phyloP scores from a whole-genome alignment of 2,329 filamentous ascomycete species.

The Cadophora sp. region DNA sequence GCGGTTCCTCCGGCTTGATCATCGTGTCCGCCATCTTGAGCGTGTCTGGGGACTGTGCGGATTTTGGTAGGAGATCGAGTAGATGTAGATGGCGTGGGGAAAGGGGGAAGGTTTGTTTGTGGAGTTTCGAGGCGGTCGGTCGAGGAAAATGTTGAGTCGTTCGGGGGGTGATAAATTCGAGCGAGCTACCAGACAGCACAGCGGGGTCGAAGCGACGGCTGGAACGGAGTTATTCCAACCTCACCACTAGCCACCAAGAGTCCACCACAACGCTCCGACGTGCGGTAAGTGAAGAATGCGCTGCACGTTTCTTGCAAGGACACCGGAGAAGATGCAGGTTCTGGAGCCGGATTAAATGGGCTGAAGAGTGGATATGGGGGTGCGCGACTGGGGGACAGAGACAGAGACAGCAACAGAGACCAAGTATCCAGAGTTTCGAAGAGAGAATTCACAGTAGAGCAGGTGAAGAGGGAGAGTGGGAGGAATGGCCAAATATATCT shows the following conservation, averaged over 20 bases:
- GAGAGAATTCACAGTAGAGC: not conserved
- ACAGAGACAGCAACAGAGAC: no score
- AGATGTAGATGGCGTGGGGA: slow-evolving; percentile 16
- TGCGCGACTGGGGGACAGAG: not conserved
- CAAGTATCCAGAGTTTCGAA: not conserved
- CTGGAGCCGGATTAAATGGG: not conserved
- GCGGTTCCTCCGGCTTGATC: slow-evolving; percentile 55
- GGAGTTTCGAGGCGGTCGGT: slow-evolving; percentile 23
- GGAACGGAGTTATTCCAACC: slow-evolving; percentile 26
- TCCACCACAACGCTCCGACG: slow-evolving; percentile 16
- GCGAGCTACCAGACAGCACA: slow-evolving; percentile 24
- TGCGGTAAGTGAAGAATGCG: not conserved
- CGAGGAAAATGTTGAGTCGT: slow-evolving; percentile 33
- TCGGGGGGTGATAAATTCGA: slow-evolving; percentile 22
- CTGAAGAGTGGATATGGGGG: not conserved
- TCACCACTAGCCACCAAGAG: slow-evolving; percentile 10
- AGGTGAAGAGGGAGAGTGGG: not conserved
- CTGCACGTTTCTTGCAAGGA: slow-evolving; percentile 17
- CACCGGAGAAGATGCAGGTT: not conserved
- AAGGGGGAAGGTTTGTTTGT: slow-evolving; percentile 30
- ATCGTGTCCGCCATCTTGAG: slow-evolving; percentile 57
- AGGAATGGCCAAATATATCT: not conserved
- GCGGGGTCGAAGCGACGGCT: slow-evolving; percentile 28
- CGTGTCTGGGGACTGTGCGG: slow-evolving; percentile 3
- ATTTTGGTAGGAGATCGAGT: slow-evolving; percentile 24